Base-by-base conservation (phyloP, 2,329 filamentous ascomycete species). In the Ascosphaera apis region DNA sequence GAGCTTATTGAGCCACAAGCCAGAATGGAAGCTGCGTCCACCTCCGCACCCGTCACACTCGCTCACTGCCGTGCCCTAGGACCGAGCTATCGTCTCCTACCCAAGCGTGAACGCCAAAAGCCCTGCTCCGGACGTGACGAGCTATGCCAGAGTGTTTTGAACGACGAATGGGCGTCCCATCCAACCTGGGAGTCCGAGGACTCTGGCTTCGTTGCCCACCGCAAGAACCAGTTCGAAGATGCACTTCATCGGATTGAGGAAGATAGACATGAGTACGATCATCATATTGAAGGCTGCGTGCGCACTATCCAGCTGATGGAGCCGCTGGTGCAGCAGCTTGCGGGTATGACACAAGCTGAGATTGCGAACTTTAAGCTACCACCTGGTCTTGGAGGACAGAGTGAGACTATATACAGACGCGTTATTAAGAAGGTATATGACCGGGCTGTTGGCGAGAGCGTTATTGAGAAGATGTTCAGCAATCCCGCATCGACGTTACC, bases 131-230 rank as follows among this genome's bases (percentile, higher is more conserved):
- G 88, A 8, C 78, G 88, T 33, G 88, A 98, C 50, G 83, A 92
- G 53, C 74, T 98, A 45, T 98, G 88, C 58, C 76, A 81, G 45
- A 76, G 77, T 16, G 86, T 98, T 1, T 64, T 98, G 37, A 98
- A 98, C 44, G 88, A 98, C 46, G 81, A 93, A 45, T 98, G 88
- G 88, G 88, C 88, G 2, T 95, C 86, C 17, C 88, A 98, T 57
- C 88, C 88, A 3, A 98, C 88, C 0, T 98, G 88, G 88, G 88
- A 86, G 1, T 95, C 86, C 1, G 88, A 98, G 55, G 88, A 98
- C 51, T 91, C 81, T 32, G 88, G 88, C 0, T 98, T 98, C 47
- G 86, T 98, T 40, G 88, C 88, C 9, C 88, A 98, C 57, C 73
- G 86, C 42, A 98, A 98, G 67, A 98, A 98, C 47, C 72, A 77